Conservation (phyloP, 2,329 filamentous ascomycete species). For the Nemania sp. region DNA sequence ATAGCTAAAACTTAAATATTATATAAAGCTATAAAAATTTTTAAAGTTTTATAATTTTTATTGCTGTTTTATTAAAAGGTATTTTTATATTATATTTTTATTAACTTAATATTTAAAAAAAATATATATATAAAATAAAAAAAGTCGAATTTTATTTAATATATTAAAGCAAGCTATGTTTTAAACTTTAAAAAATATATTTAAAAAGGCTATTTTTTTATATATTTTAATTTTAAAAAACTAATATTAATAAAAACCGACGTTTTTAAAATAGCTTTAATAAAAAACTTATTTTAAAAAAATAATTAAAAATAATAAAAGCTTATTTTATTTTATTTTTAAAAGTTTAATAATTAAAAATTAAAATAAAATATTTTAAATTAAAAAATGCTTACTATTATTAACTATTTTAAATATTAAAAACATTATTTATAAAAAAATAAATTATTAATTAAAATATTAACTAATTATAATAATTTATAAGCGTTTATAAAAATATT, state of each 20-base stretch:
- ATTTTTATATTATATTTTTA: conserved; percentile 1
- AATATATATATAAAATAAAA: conserved; percentile 1
- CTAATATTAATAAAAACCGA: conserved; percentile 2
- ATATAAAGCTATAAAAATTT: conserved; percentile 5
- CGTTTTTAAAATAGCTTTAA: background rate
- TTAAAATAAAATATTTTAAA: background rate
- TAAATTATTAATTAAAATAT: background rate
- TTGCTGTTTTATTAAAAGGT: conserved; percentile 12
- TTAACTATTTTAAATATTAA: background rate
- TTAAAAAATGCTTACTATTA: background rate
- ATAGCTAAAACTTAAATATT: background rate
- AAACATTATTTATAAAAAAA: conserved; percentile 2
- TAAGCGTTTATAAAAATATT: background rate
- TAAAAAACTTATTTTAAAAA: background rate
- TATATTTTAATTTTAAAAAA: background rate
- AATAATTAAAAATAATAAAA: background rate
- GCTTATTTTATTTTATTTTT: conserved; percentile 9
- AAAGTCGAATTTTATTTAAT: conserved; percentile 9
- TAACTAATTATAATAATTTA: background rate
- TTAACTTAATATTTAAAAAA: conserved; percentile 7
- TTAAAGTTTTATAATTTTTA: conserved; percentile 17
- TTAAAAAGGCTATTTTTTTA: background rate
- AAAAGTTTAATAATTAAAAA: conserved; percentile 4
- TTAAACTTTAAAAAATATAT: background rate
- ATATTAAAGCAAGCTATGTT: background rate